Conservation (phyloP, 2,329 filamentous ascomycete species). For the Colletotrichum orbiculare region DNA sequence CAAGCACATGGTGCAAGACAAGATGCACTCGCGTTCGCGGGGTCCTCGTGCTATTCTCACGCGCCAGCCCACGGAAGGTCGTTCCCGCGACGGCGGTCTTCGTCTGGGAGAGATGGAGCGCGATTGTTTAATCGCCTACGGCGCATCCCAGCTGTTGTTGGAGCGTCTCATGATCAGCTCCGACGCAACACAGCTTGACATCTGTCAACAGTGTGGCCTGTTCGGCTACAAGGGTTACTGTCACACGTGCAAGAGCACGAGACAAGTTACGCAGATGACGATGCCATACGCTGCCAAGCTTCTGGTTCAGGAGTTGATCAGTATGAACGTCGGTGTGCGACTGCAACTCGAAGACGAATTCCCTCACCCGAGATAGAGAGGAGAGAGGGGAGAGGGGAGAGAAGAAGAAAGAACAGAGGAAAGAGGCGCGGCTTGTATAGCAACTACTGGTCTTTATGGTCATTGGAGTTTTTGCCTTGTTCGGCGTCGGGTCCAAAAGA, state of each 20-base stretch:
- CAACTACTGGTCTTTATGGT: conserved; percentile 10
- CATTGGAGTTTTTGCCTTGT: conserved; percentile 25
- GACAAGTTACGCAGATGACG: conserved; percentile 89
- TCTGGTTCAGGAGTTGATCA: conserved; percentile 93
- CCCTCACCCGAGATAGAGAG: conserved; percentile 65
- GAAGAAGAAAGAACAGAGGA: neutral
- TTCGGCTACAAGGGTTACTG: conserved; percentile 98
- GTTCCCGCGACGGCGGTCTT: conserved; percentile 90
- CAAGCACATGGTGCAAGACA: conserved; percentile 99
- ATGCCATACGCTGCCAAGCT: conserved; percentile 98
- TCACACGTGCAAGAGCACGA: conserved; percentile 87
- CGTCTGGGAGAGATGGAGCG: conserved; percentile 98
- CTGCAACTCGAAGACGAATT: conserved; percentile 96
- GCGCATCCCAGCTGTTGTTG: conserved; percentile 89
- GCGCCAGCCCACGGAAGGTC: conserved; percentile 94
- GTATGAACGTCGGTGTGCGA: conserved; percentile 97
- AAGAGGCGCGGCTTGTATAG: conserved; percentile 22
- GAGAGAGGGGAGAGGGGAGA: too few relatives aligned
- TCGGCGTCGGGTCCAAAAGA: conserved; percentile 21
- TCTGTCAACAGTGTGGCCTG: conserved; percentile 92
- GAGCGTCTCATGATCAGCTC: conserved; percentile 96
- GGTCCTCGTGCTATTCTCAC: conserved; percentile 93
- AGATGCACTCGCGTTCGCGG: conserved; percentile 96
- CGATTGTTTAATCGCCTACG: conserved; percentile 97
- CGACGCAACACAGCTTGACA: conserved; percentile 90